These are phyloP conservation scores for Nadsonia fulvescens DNA, from an alignment of 805 yeast genomes.

Conservation along the genomic window DNA sequence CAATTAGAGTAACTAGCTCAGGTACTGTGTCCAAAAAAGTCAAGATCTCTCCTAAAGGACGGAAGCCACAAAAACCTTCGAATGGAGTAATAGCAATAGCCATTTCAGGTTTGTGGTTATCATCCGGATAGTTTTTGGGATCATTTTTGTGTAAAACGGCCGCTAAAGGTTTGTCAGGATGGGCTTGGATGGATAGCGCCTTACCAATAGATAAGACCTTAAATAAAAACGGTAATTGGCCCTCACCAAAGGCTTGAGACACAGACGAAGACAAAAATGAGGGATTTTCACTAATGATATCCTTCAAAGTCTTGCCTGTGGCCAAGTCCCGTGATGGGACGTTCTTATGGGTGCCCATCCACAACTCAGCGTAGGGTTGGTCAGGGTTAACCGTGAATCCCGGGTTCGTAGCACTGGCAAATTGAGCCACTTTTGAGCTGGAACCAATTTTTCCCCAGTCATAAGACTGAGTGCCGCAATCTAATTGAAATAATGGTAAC, in stretches of 20 bases:
- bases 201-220: conserved; percentile 86
- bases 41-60: conserved; percentile 68
- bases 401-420: conserved; percentile 56
- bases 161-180: conserved; percentile 82
- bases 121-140: conserved; percentile 92
- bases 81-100: conserved; percentile 91
- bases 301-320: conserved; percentile 43
- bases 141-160: conserved; percentile 58
- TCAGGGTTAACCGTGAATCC: conserved; percentile 41
- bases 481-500: conserved; percentile 17
- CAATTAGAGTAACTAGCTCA: conserved; percentile 57
- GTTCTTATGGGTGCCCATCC: conserved; percentile 98
- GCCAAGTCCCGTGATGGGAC: conserved; percentile 55
- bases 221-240: conserved; percentile 79
- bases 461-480: conserved; percentile 43
- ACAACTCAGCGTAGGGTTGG: conserved; percentile 88
- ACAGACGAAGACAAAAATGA: conserved; percentile 40
- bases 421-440: conserved; percentile 75
- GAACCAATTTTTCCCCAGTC: conserved; percentile 81
- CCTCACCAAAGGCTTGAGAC: conserved; percentile 46
- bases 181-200: conserved; percentile 92
- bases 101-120: conserved; percentile 99
- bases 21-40: conserved; percentile 53
- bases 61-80: conserved; percentile 96
- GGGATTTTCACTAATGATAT: conserved; percentile 46